These are phyloP conservation scores for Croton setiger DNA, from an alignment of 441 rosid species.

Conservation along the genomic window DNA sequence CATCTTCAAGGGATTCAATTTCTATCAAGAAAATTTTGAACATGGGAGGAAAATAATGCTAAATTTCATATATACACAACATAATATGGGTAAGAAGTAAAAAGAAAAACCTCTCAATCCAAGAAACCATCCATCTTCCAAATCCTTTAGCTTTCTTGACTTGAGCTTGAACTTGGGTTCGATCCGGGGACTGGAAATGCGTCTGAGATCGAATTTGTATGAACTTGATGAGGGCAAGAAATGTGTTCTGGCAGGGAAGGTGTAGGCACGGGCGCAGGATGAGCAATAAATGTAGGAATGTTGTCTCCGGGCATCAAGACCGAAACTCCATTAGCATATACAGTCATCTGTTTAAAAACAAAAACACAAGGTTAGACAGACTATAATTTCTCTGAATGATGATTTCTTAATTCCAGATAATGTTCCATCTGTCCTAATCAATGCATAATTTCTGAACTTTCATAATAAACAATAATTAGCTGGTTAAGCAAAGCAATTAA, in stretches of 20 bases:
- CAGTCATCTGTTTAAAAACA: constrained; percentile 55
- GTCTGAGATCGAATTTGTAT: constrained; percentile 22
- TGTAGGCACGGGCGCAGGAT: constrained; percentile 51
- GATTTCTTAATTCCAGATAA: neutral
- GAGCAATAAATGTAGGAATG: constrained; percentile 83
- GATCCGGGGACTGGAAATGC: constrained; percentile 18
- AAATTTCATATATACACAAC: constrained; percentile 20
- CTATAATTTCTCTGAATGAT: no score
- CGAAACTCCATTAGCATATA: constrained; percentile 75
- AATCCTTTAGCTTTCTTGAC: constrained; percentile 28
- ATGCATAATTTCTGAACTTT: neutral
- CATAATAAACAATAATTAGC: neutral
- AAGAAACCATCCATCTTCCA: neutral
- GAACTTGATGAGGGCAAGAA: constrained; percentile 42
- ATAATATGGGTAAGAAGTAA: constrained; percentile 13
- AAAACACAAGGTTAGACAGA: neutral
- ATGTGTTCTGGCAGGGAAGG: constrained; percentile 40
- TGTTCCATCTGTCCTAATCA: neutral
- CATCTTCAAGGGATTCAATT: constrained; percentile 22
- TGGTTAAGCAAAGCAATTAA: neutral
- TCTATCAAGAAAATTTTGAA: constrained; percentile 17
- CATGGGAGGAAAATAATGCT: neutral
- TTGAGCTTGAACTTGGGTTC: constrained; percentile 26
- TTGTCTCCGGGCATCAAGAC: constrained; percentile 96
- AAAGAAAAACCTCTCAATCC: no score